Base-by-base conservation (phyloP, 2,329 filamentous ascomycete species). In the Fusarium sambucinum region DNA sequence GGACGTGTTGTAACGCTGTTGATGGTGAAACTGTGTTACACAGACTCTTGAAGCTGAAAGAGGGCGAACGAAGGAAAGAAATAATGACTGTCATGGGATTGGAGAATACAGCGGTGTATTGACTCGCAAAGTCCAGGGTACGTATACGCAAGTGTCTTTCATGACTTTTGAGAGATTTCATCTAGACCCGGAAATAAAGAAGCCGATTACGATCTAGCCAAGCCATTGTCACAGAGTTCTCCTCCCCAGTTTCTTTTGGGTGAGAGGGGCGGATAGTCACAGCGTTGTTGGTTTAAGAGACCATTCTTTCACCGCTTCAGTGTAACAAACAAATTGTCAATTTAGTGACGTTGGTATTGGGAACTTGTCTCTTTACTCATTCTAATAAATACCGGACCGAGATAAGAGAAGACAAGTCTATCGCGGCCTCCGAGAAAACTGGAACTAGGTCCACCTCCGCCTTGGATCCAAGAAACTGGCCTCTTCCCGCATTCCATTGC, bases 401-500 rank as follows among this genome's bases (percentile, higher is more conserved):
- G 38, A 33, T 7, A 19, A 41, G 14, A 17, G 10, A 55, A 27
- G 14, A 59, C 19, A 45, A 38, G 19, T 67, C 61, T 17, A 62
- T 69, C 66, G 66, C 66, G 52, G 41, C 37, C 61, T 16, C 66
- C 66, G 66, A 69, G 38, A 42, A 71, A 71, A 64, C 37, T 64
- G 68, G 60, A 55, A 40, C 59, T 25, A 1, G 50, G 54, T 63
- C 66, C 66, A 70, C 63, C 66, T 60, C 50, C 40, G 8, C 50
- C 54, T 32, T 37, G 30, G 21, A 42, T 16, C 38, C 60, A 69
- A 44, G 53, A 65, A 44, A 66, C 63, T 50, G 68, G 56, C 40
- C 23, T 37, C 58, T 66, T 72, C 58, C 71, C 66, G 71, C 71
- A 70, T 73, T 70, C 69, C 71, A 68, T 30, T 29, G 27, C 57